Evolutionary conservation across 495 filamentous ascomycete genomes (phyloP), one percentile per base, ranked within the genome.

Genomic region (Tuber umbilicatum): DNA sequence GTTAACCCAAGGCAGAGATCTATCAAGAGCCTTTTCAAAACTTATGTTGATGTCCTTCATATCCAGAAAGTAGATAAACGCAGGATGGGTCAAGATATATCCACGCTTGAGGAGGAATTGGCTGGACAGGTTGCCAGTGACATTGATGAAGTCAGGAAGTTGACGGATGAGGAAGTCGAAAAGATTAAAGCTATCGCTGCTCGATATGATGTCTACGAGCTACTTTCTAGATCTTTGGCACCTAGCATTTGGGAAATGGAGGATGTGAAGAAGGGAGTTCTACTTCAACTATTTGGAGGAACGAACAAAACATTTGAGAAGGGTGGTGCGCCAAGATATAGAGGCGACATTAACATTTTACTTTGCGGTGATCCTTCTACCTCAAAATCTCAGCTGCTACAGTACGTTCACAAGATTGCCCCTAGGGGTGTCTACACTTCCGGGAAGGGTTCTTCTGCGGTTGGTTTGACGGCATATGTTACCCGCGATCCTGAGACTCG

Each of bases 221-320:
- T 99, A 45, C 89, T 99, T 5, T 88, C 96, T 31, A 90, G 95
- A 21, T 98, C 95, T 0, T 85, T 99, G 37, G 96, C 96, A 2
- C 95, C 95, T 31, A 97, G 93, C 75, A 89, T 99, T 78, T 98
- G 96, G 85, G 95, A 99, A 83, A 93, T 95, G 92, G 96, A 98
- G 75, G 95, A 99, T 82, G 93, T 98, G 47, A 98, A 98, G 88
- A 99, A 99, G 83, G 95, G 95, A 40, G 97, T 99, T 73, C 86
- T 99, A 17, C 89, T 99, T 5, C 95, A 99, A 80, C 87, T 99
- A 69, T 99, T 99, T 81, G 96, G 95, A 23, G 95, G 95, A 39
- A 97, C 95, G n/a, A 99, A 99, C 85, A 99, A 99, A 84, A 90
- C 91, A 0, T 99, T 99, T 83, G 91, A 97, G 79, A 97, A 97